A percentile compares a stretch with the other conserved stretches of the same genome.
Evolutionary conservation across 202 grass and related monocot species (phyloP).

Genomic region (Zoysia matrella): DNA sequence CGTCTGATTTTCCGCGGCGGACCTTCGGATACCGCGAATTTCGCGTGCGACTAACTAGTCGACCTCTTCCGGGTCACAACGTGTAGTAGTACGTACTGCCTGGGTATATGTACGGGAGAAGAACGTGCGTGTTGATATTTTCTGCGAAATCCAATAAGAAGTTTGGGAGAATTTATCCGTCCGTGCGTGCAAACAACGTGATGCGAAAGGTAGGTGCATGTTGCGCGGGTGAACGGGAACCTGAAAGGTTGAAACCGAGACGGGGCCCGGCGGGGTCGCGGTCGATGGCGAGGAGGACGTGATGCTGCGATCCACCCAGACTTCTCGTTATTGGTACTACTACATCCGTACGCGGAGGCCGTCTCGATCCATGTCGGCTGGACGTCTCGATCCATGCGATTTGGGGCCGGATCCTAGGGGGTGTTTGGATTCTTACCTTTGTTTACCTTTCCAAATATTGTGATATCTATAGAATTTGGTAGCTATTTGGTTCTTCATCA

Average conservation of each 20-base stretch:
- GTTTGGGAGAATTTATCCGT: not conserved
- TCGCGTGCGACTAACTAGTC: not conserved
- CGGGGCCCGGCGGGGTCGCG: not conserved
- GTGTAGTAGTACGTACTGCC: not conserved
- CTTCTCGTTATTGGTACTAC: not conserved
- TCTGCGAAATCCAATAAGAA: not conserved
- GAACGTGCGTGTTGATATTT: not conserved
- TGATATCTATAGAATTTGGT: no score
- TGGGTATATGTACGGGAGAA: not conserved
- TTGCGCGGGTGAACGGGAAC: not conserved
- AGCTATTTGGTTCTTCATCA: no score
- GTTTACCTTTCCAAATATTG: no score
- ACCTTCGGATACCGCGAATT: not conserved
- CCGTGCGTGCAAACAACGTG: not conserved
- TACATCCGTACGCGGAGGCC: not conserved
- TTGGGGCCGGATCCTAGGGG: slow-evolving; percentile 22
- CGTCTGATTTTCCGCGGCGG: not conserved
- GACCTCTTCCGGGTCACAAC: no score
- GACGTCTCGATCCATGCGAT: slow-evolving; percentile 23
- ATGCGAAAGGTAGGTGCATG: not conserved
- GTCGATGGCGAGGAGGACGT: slow-evolving; percentile 21
- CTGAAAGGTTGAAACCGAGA: not conserved
- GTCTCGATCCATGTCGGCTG: not conserved
- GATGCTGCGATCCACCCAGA: slow-evolving; percentile 11
- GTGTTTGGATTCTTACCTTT: no score